A percentile compares a stretch with the other conserved stretches of the same genome.
Conservation (phyloP, 169 alveolate genomes). For the Neospora caninum region DNA sequence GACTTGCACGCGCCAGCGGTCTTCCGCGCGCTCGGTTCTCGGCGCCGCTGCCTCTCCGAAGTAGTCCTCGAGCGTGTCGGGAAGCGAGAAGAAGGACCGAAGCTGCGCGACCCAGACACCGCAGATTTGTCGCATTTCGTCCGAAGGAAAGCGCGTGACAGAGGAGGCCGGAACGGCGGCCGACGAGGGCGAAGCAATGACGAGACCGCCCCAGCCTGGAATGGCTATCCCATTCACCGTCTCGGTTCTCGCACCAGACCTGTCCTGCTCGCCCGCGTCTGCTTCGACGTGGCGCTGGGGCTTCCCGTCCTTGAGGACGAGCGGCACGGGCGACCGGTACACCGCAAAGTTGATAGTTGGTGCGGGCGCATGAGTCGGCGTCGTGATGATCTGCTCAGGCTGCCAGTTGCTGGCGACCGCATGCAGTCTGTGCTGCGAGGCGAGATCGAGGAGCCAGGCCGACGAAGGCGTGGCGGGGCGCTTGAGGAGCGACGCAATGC, state of each 20-base stretch:
- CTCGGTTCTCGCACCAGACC: background rate
- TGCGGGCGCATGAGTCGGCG: conserved; percentile 5
- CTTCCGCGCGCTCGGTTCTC: background rate
- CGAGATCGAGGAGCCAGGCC: conserved; percentile 21
- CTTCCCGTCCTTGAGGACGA: background rate
- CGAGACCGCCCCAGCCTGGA: background rate
- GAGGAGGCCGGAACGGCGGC: background rate
- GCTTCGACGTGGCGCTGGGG: background rate
- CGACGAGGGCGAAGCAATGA: background rate
- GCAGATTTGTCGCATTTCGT: background rate
- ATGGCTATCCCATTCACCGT: background rate
- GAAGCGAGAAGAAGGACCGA: conserved; percentile 19
- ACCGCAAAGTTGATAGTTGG: background rate
- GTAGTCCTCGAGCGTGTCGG: conserved; percentile 16
- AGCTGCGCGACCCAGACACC: conserved; percentile 30
- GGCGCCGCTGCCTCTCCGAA: background rate
- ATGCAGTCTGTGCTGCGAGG: conserved; percentile 26
- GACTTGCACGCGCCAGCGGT: background rate
- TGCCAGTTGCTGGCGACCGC: conserved; percentile 24
- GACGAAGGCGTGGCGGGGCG: background rate
- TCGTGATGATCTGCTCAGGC: conserved; percentile 34
- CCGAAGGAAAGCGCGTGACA: background rate
- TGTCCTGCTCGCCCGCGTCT: background rate
- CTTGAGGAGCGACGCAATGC: conserved; percentile 29
- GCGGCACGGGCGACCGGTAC: conserved; percentile 15